These are phyloP conservation scores for Penicillium rolfsii DNA, from an alignment of 2,329 filamentous ascomycete genomes.

Conservation along the genomic window DNA sequence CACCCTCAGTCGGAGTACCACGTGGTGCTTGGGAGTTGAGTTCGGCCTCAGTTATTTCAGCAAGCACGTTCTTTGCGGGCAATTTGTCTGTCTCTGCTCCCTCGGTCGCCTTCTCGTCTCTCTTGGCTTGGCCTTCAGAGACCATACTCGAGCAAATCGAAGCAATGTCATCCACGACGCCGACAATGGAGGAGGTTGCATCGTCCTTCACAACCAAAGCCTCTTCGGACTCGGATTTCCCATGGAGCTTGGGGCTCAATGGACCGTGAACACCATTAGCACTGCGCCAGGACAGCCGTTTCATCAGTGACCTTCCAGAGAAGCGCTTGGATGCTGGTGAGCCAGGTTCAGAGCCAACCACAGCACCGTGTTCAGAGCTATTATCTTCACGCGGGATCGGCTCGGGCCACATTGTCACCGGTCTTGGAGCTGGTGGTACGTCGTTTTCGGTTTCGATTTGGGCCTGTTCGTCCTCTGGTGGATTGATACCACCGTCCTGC, in stretches of 20 bases:
- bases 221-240: slow-evolving; percentile 41
- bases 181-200: slow-evolving; percentile 32
- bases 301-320: slow-evolving; percentile 35
- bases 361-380: slow-evolving; percentile 70
- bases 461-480: neutral
- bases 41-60: neutral
- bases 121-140: slow-evolving; percentile 1
- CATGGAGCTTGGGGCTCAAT: slow-evolving; percentile 11
- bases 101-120: neutral
- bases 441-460: neutral
- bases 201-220: slow-evolving; percentile 33
- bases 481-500: neutral
- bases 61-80: slow-evolving; percentile 3
- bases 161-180: slow-evolving; percentile 31
- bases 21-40: slow-evolving; percentile 6
- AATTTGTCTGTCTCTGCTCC: neutral
- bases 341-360: slow-evolving; percentile 43
- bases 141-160: slow-evolving; percentile 24
- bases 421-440: neutral
- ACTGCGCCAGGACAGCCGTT: slow-evolving; percentile 31
- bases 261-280: slow-evolving; percentile 6
- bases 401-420: neutral
- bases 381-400: slow-evolving; percentile 46
- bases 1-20: neutral
- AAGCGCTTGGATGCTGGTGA: slow-evolving; percentile 37